These are phyloP conservation scores for Saccharomycopsis sp. DNA, from an alignment of 805 yeast genomes.

Conservation along the genomic window DNA sequence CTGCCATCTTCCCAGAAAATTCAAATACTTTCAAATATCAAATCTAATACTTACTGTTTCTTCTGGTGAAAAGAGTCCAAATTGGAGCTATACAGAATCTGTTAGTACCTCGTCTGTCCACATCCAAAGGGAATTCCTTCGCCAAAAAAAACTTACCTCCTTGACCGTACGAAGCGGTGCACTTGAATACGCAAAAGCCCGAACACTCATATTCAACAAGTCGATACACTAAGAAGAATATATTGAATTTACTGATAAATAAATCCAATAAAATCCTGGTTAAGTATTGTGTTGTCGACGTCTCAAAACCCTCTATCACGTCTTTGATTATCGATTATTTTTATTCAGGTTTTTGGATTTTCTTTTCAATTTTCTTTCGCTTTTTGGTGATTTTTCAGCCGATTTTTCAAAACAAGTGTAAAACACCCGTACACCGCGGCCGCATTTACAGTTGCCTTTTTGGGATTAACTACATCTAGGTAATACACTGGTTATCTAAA, in stretches of 20 bases:
- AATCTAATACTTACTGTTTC: constrained; percentile 49
- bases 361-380: neutral
- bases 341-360: too few relatives aligned
- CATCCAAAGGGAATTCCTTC: constrained; percentile 21
- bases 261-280: constrained; percentile 4
- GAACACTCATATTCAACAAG: constrained; percentile 16
- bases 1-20: too few relatives aligned
- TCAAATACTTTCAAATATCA: too few relatives aligned
- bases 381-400: neutral
- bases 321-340: too few relatives aligned
- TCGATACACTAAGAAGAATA: constrained; percentile 4
- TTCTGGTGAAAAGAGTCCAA: constrained; percentile 96
- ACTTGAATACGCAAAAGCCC: constrained; percentile 81
- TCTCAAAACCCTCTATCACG: too few relatives aligned
- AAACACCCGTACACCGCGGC: neutral
- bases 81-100: constrained; percentile 57
- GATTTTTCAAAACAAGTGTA: neutral
- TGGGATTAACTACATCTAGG: too few relatives aligned
- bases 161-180: constrained; percentile 97
- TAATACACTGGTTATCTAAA: too few relatives aligned
- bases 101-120: constrained; percentile 16
- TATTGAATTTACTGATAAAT: constrained; percentile 6
- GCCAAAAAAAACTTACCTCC: constrained; percentile 53
- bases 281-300: neutral
- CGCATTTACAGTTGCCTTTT: too few relatives aligned